Evolutionary conservation across 345 rosid genomes (phyloP).

Genomic region (Alliaria petiolata): DNA sequence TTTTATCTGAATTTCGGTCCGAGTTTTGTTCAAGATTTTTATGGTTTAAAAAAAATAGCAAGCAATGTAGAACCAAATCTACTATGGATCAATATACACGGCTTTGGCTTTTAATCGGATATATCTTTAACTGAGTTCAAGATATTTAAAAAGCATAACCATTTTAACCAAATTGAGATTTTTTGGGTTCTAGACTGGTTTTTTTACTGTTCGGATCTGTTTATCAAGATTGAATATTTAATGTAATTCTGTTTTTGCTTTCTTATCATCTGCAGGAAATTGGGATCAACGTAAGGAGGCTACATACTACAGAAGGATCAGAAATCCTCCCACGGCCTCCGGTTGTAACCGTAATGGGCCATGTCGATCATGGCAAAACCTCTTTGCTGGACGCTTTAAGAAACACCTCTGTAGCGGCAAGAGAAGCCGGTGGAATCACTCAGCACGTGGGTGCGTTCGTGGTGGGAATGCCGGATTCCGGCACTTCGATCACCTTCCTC

Average conservation of each 20-base stretch:
- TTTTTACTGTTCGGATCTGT: not conserved
- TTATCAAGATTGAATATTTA: not conserved
- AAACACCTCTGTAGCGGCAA: constrained; percentile 80
- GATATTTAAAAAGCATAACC: not conserved
- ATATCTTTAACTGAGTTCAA: not conserved
- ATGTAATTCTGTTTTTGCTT: not conserved
- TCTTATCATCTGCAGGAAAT: constrained; percentile 57
- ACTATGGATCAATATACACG: not conserved
- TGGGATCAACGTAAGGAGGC: constrained; percentile 67
- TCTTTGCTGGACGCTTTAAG: constrained; percentile 85
- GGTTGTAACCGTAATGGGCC: constrained; percentile 93
- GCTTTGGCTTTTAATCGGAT: not conserved
- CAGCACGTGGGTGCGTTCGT: constrained; percentile 95
- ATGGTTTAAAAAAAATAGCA: no score
- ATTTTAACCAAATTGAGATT: not conserved
- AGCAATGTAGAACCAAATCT: no score
- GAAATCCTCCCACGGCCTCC: constrained; percentile 69
- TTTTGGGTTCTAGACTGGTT: not conserved
- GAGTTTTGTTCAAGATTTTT: no score
- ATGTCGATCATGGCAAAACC: constrained; percentile 97
- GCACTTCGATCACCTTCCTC: constrained; percentile 86
- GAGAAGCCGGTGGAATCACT: constrained; percentile 98
- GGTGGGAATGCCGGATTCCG: constrained; percentile 72
- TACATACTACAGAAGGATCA: constrained; percentile 66
- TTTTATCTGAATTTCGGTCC: no score